These are phyloP conservation scores for Entamoeba invadens DNA, from an alignment of 208 protist genomes.

Conservation along the genomic window DNA sequence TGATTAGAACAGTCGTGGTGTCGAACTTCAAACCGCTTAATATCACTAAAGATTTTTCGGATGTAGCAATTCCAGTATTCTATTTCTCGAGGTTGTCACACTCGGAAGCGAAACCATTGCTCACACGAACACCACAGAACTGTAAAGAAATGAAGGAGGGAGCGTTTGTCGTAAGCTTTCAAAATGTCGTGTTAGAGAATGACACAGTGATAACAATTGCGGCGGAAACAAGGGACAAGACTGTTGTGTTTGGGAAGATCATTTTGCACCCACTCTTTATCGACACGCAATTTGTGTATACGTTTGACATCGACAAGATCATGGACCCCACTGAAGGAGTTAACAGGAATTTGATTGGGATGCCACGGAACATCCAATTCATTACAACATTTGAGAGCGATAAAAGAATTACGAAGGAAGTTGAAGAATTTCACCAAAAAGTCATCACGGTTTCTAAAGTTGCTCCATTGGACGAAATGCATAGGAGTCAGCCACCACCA, in stretches of 20 bases:
- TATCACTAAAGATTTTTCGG: background rate
- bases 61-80: background rate
- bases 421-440: background rate
- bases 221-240: background rate
- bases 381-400: background rate
- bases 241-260: background rate
- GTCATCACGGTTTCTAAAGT: background rate
- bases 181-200: background rate
- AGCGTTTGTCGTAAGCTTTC: background rate
- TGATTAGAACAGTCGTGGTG: background rate
- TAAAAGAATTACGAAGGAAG: background rate
- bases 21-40: background rate
- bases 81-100: background rate
- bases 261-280: background rate
- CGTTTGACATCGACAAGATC: background rate
- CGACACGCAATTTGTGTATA: background rate
- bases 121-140: background rate
- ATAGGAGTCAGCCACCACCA: background rate
- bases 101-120: background rate
- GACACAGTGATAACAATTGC: background rate
- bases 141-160: background rate
- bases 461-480: background rate
- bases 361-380: background rate
- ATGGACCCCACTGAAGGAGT: background rate
- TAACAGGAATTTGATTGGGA: background rate